These are phyloP conservation scores for Pyropia yezoensis DNA, from an alignment of 23 red algal species.

Conservation along the genomic window DNA sequence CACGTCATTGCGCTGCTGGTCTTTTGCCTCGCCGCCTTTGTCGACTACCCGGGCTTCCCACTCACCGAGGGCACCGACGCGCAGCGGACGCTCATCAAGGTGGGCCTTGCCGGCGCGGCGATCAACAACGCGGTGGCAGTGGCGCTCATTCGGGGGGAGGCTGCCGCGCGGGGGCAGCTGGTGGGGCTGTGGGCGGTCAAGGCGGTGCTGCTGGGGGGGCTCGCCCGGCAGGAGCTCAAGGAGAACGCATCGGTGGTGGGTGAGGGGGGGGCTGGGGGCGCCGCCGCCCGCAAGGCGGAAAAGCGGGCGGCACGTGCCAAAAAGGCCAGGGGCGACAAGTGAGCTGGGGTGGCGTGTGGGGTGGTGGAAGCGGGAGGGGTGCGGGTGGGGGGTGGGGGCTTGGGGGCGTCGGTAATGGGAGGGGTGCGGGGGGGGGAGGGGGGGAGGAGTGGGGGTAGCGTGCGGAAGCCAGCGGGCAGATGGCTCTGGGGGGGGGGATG, in stretches of 20 bases:
- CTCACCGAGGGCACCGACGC: conserved; percentile 41
- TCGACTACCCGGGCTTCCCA: conserved; percentile 77
- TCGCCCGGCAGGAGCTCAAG: conserved; percentile 48
- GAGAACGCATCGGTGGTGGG: conserved; percentile 24
- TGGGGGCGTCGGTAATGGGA: no score
- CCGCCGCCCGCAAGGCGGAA: background rate
- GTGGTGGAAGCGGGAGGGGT: no score
- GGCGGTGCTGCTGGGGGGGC: conserved; percentile 43
- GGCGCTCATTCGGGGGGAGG: conserved; percentile 25
- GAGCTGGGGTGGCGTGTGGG: no score
- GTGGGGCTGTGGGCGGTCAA: conserved; percentile 48
- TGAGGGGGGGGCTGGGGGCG: background rate
- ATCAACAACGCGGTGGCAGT: conserved; percentile 29
- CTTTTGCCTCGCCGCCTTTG: conserved; percentile 34
- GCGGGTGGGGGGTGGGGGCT: no score
- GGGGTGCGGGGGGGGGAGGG: no score
- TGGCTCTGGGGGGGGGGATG: no score
- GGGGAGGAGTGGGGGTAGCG: no score
- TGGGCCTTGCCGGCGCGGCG: conserved; percentile 15
- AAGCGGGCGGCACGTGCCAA: no score
- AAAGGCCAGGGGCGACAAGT: no score
- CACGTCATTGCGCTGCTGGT: conserved; percentile 47
- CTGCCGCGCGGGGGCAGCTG: conserved; percentile 33
- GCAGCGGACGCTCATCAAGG: conserved; percentile 19
- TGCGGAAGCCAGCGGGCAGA: no score